Evolutionary conservation across 176 grass and related monocot species (phyloP), one percentile per base, ranked within the genome.

Genomic region (Rhynchospora pubera): DNA sequence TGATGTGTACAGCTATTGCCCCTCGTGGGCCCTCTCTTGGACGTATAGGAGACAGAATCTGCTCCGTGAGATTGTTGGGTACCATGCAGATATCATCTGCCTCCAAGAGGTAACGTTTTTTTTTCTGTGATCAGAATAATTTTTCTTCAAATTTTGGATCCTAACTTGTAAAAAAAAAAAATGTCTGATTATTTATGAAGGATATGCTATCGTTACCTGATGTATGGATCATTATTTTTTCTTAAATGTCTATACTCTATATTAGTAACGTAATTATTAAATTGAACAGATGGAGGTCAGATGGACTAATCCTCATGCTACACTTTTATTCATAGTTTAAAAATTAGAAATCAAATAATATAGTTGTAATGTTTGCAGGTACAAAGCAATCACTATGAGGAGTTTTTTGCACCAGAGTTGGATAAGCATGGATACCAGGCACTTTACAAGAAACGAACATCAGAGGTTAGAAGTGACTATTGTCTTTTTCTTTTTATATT

Each of bases 391-490:
- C 97, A 99, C 72, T 96, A 90, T 2, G 97, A 96, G 24, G 97
- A 99, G 67, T 99, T 93, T 77, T 99, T 99, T 90, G 79, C 89
- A 82, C 97, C 93, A 1, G 97, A 99, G 77, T 91, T 99, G 88
- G 97, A 96, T 77, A 99, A 99, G 82, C 97, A 99, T 89, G 93
- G 97, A 82, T 96, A 99, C 90, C 97, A 99, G 78, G 93, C 93
- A 56, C 91, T 99, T 84, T 99, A 90, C 80, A 99, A 99, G 91
- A 99, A 89, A 87, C 92, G 87, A 85, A 99, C 97, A 87, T 87
- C 93, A 78, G 97, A 99, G 91, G 97, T 99, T 65, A 28, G 26
- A 12, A 56, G 7, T 56, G 24, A 56, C 9, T 19, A 9, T 71
- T 21, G 15, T 53, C 18, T 64, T 61, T 24, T 23, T 42, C 15